phyloP scores from a whole-genome alignment of 306 rosid genomes.

The Cucurbita pepo region DNA sequence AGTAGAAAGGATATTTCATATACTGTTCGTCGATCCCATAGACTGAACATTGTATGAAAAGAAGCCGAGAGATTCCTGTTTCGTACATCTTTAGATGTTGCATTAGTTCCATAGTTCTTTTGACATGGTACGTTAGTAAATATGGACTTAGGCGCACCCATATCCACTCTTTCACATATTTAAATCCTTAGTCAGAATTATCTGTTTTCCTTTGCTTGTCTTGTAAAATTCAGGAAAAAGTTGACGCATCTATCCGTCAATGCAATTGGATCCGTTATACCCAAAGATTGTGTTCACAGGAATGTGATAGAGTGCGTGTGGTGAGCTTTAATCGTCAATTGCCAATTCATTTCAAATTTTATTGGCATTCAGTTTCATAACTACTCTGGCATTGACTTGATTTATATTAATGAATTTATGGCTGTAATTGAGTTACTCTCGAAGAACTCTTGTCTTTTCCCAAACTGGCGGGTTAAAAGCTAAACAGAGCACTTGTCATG shows the following conservation, averaged over 20 bases:
- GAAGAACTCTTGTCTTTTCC: not conserved
- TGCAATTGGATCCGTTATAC: slow-evolving; percentile 64
- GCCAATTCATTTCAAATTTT: not conserved
- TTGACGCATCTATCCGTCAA: slow-evolving; percentile 58
- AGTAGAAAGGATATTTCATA: not conserved
- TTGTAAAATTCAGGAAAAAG: slow-evolving; percentile 56
- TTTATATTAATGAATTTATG: not conserved
- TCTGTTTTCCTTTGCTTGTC: not conserved
- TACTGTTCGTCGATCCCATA: not conserved
- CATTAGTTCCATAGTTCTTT: not conserved
- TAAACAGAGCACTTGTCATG: not conserved
- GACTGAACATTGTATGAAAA: not conserved
- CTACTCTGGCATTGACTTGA: not conserved
- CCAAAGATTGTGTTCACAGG: slow-evolving; percentile 54
- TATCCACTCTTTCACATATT: not conserved
- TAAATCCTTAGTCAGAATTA: not conserved
- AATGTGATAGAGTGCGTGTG: slow-evolving; percentile 55
- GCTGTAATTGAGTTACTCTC: not conserved
- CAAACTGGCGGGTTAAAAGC: not conserved
- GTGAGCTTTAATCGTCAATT: slow-evolving; percentile 26
- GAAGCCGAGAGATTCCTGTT: not conserved
- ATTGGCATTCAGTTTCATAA: not conserved
- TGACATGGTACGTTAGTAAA: not conserved
- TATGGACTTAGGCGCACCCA: not conserved
- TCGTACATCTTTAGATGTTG: not conserved